Evolutionary conservation across 2,329 filamentous ascomycete genomes (phyloP), one percentile per base, ranked within the genome.

Genomic region (Ophiostoma pallidulum): DNA sequence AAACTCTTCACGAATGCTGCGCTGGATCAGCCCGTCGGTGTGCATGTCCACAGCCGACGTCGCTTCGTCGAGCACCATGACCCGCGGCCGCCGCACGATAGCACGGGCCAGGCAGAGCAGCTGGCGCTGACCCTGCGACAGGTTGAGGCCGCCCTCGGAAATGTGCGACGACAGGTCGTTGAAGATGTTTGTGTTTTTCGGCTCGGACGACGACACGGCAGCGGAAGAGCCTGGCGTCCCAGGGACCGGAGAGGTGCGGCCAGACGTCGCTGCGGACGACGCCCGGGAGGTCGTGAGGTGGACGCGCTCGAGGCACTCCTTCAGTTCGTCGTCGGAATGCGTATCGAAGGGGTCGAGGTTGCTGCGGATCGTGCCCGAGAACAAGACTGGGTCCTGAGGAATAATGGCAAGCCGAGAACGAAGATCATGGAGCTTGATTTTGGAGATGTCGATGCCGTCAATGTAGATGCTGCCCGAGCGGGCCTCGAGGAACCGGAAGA

Each of bases 11-110:
- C 83, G 73, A 55, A 89, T 87, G 43, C 73, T 79, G 6, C 80
- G 74, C 65, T 89, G 84, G 57, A 89, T 89, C 22, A 86, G 72
- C 1, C 73, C 68, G 59, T 90, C 85, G 0, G 85, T 89, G 35
- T 74, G 70, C 80, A 87, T 86, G 61, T 89, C 85, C 3, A 90
- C 84, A 0, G 85, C 84, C 3, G 77, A 82, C 0, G 86, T 91
- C 0, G 86, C 85, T 65, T 90, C 85, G 60, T 91, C 85, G 1
- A 90, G 73, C 2, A 90, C 78, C 76, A 91, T 84, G 56, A 91
- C 79, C 59, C 84, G 83, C 3, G 85, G 84, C 0, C 80, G 74
- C 0, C 78, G 73, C 20, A 87, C 78, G 55, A 88, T 86, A 43
- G 80, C 84, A 43, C 80, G 80, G 1, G 84, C 84, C 4, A 87